A percentile compares a stretch with the other conserved stretches of the same genome.
phyloP scores from a whole-genome alignment of 176 grass and related monocot genomes.

The Thinopyrum elongatum region DNA sequence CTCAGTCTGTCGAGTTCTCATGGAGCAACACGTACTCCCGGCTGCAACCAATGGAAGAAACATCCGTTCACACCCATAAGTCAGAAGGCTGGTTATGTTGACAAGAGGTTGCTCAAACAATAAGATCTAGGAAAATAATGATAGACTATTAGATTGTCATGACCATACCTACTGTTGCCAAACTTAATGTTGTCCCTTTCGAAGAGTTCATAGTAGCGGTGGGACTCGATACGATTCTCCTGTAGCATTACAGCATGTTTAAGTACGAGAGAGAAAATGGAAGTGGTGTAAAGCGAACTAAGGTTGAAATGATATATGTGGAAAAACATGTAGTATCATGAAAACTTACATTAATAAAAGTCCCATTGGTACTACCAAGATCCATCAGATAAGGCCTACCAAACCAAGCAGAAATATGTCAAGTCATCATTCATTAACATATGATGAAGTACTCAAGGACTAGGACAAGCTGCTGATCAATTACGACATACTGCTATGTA shows the following conservation, averaged over 20 bases:
- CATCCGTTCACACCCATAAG: not conserved
- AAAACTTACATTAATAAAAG: slow-evolving; percentile 86
- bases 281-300: not conserved
- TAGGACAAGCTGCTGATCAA: not conserved
- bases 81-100: not conserved
- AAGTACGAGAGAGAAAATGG: not conserved
- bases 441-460: not conserved
- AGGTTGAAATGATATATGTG: slow-evolving; percentile 9
- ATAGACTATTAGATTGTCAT: too few relatives aligned
- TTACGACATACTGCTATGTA: not conserved
- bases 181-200: slow-evolving; percentile 96
- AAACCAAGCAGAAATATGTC: not conserved
- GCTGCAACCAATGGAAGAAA: slow-evolving; percentile 52
- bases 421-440: slow-evolving; percentile 6
- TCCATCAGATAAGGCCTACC: slow-evolving; percentile 92
- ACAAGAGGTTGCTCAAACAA: not conserved
- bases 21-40: slow-evolving; percentile 92
- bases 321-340: not conserved
- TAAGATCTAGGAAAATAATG: not conserved
- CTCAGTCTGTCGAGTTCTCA: slow-evolving; percentile 64
- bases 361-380: slow-evolving; percentile 92
- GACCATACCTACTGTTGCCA: slow-evolving; percentile 88
- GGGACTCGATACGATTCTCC: slow-evolving; percentile 82
- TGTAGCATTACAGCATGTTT: slow-evolving; percentile 32
- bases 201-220: slow-evolving; percentile 92